A percentile compares a stretch with the other conserved stretches of the same genome.
phyloP scores from a whole-genome alignment of 208 protist genomes.

The Trypanosoma caninum region DNA sequence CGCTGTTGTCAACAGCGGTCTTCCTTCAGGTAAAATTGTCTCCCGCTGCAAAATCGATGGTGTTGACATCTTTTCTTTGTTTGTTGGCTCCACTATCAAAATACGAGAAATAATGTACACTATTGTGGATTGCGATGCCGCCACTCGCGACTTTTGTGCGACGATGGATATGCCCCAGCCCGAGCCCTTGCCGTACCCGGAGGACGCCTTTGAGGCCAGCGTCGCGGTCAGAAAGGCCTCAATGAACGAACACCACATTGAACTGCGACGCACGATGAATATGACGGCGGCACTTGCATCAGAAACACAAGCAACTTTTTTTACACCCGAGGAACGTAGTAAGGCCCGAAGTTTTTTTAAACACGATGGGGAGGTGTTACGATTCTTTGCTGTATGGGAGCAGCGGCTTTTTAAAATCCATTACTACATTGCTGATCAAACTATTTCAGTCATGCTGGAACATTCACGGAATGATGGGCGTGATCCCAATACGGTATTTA shows the following conservation, averaged over 20 bases:
- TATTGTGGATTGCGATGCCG: conserved; percentile 93
- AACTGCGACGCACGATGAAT: conserved; percentile 84
- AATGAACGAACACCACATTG: conserved; percentile 66
- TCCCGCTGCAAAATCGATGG: conserved; percentile 80
- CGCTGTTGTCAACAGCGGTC: conserved; percentile 89
- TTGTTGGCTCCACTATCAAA: conserved; percentile 72
- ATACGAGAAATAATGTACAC: conserved; percentile 88
- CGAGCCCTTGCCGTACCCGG: conserved; percentile 66
- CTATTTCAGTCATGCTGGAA: conserved; percentile 91
- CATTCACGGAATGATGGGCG: conserved; percentile 90
- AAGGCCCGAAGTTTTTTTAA: conserved; percentile 86
- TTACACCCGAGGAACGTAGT: conserved; percentile 77
- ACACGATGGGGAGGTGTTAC: conserved; percentile 94
- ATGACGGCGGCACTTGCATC: conserved; percentile 50
- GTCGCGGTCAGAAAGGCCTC: conserved; percentile 14
- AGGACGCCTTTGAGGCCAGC: conserved; percentile 74
- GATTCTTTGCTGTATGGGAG: conserved; percentile 95
- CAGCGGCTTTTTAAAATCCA: conserved; percentile 90
- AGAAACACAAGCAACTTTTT: conserved; percentile 70
- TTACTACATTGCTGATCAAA: conserved; percentile 96
- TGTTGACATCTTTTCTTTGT: conserved; percentile 73
- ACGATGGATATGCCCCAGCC: conserved; percentile 72
- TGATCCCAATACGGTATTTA: conserved; percentile 92
- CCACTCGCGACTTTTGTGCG: conserved; percentile 91
- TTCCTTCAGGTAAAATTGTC: conserved; percentile 89